phyloP scores from a whole-genome alignment of 257 asterid genomes.

The Solanum medicagineum region DNA sequence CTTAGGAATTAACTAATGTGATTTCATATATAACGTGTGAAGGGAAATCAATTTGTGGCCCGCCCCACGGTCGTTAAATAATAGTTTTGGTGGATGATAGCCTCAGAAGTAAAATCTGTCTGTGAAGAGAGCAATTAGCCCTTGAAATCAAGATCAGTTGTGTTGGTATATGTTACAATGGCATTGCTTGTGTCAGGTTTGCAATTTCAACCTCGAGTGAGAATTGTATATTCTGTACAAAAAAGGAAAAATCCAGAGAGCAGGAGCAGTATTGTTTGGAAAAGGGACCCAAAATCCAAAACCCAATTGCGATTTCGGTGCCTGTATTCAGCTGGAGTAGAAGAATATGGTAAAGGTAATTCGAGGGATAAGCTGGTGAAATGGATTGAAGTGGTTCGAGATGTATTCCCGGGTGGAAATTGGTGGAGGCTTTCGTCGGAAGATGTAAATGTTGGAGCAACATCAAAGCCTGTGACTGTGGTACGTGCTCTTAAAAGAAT shows the following conservation, averaged over 20 bases:
- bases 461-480: constrained; percentile 87
- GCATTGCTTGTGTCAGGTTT: background rate
- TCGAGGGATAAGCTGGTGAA: constrained; percentile 31
- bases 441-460: constrained; percentile 26
- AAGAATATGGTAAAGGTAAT: constrained; percentile 1
- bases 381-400: constrained; percentile 38
- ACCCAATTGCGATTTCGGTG: constrained; percentile 13
- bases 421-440: constrained; percentile 81
- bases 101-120: background rate
- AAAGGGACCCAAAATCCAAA: background rate
- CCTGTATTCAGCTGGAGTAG: constrained; percentile 39
- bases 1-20: too few relatives aligned
- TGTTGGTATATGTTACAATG: background rate
- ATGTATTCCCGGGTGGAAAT: constrained; percentile 65
- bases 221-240: background rate
- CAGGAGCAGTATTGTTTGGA: background rate
- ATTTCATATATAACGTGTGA: too few relatives aligned
- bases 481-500: constrained; percentile 57
- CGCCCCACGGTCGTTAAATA: background rate
- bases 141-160: background rate
- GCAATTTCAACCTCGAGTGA: background rate
- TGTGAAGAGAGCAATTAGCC: too few relatives aligned
- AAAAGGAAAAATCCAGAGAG: background rate
- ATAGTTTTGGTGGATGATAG: background rate
- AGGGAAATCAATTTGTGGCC: too few relatives aligned